These are phyloP conservation scores for Nakazawaea ernobii DNA, from an alignment of 805 yeast species.

Conservation along the genomic window DNA sequence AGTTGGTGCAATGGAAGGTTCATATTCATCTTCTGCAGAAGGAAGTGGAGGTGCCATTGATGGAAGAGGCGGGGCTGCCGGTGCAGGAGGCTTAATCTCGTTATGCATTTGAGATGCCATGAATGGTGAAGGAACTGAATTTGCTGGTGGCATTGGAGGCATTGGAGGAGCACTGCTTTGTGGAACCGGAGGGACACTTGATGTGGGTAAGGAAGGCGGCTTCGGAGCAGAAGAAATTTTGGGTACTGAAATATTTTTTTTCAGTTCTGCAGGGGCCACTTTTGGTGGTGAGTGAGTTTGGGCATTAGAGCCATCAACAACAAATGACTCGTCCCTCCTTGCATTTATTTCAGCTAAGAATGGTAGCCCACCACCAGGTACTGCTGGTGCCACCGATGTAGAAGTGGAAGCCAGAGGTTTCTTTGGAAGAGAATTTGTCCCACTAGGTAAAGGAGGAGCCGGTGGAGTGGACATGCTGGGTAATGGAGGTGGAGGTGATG, in stretches of 20 bases:
- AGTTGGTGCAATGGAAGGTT: constrained; percentile 10
- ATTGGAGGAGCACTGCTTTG: constrained; percentile 11
- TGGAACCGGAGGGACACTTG: constrained; percentile 13
- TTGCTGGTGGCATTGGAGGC: constrained; percentile 21
- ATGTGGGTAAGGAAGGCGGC: constrained; percentile 12
- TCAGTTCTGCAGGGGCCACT: constrained; percentile 13
- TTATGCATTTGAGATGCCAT: neutral
- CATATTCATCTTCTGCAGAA: constrained; percentile 1
- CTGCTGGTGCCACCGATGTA: constrained; percentile 13
- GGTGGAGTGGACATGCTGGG: constrained; percentile 19
- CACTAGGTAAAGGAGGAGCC: constrained; percentile 17
- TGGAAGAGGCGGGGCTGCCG: constrained; percentile 20
- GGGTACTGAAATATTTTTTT: constrained; percentile 15
- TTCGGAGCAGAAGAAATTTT: constrained; percentile 5
- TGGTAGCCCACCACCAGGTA: constrained; percentile 41
- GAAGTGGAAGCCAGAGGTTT: constrained; percentile 7
- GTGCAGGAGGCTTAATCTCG: constrained; percentile 5
- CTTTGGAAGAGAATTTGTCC: no score
- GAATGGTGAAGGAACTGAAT: neutral
- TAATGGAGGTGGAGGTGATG: constrained; percentile 16
- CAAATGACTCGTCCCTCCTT: constrained; percentile 45
- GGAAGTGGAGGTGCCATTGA: constrained; percentile 18
- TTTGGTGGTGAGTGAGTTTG: constrained; percentile 14
- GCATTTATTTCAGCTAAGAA: constrained; percentile 54
- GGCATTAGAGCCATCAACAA: constrained; percentile 32